Conservation (phyloP, 202 grass and related monocot genomes). For the Brachypodium distachyon region DNA sequence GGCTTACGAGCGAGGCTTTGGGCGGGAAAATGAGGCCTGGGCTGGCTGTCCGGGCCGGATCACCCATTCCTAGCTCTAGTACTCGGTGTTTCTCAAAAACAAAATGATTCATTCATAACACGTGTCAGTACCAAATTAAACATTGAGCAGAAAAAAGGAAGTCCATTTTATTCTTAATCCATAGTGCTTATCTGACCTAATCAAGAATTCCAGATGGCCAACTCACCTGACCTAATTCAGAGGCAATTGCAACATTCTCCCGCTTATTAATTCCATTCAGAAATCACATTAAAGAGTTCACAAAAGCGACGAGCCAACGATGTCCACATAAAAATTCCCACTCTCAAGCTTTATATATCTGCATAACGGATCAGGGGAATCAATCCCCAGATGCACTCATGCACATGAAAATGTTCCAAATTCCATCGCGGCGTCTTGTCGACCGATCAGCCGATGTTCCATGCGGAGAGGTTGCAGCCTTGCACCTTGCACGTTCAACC, state of each 20-base stretch:
- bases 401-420: not conserved
- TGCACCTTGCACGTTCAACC: no score
- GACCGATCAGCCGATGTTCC: constrained; percentile 5
- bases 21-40: no score
- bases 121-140: not conserved
- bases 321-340: constrained; percentile 25
- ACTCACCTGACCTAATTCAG: not conserved
- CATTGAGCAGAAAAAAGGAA: not conserved
- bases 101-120: not conserved
- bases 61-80: no score
- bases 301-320: not conserved
- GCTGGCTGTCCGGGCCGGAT: no score
- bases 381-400: constrained; percentile 17
- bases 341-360: constrained; percentile 8
- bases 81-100: no score
- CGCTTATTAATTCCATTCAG: not conserved
- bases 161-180: not conserved
- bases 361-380: constrained; percentile 21
- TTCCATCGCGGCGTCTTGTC: not conserved
- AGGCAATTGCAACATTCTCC: not conserved
- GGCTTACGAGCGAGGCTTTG: no score
- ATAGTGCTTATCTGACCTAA: not conserved
- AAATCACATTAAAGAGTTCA: not conserved
- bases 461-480: constrained; percentile 6
- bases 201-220: not conserved